phyloP scores from a whole-genome alignment of 768 basidiomycete genomes.

The Pleurotus djamor region DNA sequence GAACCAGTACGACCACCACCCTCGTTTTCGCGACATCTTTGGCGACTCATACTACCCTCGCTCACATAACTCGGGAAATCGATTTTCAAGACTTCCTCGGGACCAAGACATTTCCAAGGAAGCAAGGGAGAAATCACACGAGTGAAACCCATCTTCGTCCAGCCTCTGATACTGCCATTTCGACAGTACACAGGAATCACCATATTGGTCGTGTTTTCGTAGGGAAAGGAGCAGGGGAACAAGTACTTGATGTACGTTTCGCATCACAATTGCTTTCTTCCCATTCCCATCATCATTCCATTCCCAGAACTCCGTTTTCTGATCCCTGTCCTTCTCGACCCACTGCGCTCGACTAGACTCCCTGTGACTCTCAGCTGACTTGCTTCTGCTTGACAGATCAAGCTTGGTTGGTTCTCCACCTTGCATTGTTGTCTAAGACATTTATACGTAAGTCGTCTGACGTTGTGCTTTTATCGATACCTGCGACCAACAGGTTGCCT shows the following conservation, averaged over 20 bases:
- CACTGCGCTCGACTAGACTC: not conserved
- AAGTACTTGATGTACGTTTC: not conserved
- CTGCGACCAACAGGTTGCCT: not conserved
- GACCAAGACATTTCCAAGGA: not conserved
- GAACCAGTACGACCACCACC: not conserved
- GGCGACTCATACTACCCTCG: too few relatives aligned
- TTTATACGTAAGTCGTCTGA: not conserved
- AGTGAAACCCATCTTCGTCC: not conserved
- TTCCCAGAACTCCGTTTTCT: not conserved
- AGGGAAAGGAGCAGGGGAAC: not conserved
- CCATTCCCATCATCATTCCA: not conserved
- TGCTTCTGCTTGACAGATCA: not conserved
- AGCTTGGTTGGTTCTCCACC: not conserved
- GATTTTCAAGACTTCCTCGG: too few relatives aligned
- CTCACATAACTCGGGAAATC: too few relatives aligned
- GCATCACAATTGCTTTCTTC: not conserved
- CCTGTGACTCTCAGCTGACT: not conserved
- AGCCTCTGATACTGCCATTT: not conserved
- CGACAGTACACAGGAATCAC: not conserved
- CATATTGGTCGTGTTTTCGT: not conserved
- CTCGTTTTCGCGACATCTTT: not conserved
- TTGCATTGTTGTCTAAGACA: not conserved
- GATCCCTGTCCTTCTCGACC: not conserved
- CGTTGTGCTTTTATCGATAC: not conserved
- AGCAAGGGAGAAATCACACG: not conserved